Evolutionary conservation across 2,329 filamentous ascomycete species (phyloP), one percentile per base, ranked within the genome.

Genomic region (Coniochaeta sp.): DNA sequence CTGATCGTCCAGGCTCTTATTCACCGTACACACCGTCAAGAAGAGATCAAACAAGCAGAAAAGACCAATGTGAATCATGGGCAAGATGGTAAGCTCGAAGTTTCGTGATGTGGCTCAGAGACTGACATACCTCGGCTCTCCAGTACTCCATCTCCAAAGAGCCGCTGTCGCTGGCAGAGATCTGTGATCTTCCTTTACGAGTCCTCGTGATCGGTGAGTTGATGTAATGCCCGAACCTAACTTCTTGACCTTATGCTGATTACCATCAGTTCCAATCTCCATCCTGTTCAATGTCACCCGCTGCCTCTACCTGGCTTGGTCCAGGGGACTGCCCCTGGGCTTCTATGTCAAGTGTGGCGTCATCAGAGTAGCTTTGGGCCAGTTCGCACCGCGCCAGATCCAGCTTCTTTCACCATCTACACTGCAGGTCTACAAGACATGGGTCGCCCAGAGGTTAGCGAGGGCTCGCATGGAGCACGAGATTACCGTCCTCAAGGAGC

Each of bases 221-320:
- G 16, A 38, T n/a, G n/a, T n/a, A n/a, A n/a, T n/a, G n/a, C n/a
- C n/a, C n/a, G n/a, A n/a, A n/a, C n/a, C n/a, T n/a, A n/a, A n/a
- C n/a, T n/a, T n/a, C n/a, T n/a, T n/a, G n/a, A n/a, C n/a, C n/a
- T n/a, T 18, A 22, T 22, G 33, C 33, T 38, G 16, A 38, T 22
- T 16, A 22, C 14, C 33, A n/a, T 22, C 18, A 56, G 65, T 58
- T 16, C 46, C 55, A 3, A 50, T 54, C 48, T 57, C 62, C 18
- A 55, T 65, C 20, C 53, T 61, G 18, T 9, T 59, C 52, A 59
- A 59, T 50, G n/a, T 58, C 30, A 26, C 53, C 51, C 59, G 57
- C 31, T 56, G 50, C 42, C 46, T 52, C 24, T 32, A 42, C 33
- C 33, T 60, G 26, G 58, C 57, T 20, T 26, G 24, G 24, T 13